phyloP scores from a whole-genome alignment of 805 yeast species.

The Kuraishia piskuri region DNA sequence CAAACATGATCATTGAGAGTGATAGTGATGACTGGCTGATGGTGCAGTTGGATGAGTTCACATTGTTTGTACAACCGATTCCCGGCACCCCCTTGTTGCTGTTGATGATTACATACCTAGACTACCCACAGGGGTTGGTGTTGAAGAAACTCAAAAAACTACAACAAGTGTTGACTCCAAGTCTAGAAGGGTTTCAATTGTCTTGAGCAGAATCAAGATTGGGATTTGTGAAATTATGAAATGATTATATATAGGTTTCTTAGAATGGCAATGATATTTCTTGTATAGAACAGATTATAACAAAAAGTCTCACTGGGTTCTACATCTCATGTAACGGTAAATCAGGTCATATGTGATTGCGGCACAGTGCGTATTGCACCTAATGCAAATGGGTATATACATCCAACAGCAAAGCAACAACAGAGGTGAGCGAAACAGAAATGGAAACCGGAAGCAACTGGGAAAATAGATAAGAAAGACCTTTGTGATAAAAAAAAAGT shows the following conservation, averaged over 20 bases:
- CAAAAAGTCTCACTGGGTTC: background rate
- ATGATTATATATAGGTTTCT: background rate
- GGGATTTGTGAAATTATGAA: background rate
- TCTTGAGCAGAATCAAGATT: background rate
- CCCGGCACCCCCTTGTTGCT: conserved; percentile 14
- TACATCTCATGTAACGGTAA: background rate
- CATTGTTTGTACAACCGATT: conserved; percentile 12
- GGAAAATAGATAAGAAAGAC: background rate
- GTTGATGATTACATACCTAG: conserved; percentile 17
- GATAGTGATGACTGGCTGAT: conserved; percentile 15
- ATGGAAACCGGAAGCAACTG: background rate
- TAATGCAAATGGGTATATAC: background rate
- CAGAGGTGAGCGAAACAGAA: background rate
- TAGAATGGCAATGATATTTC: too few species aligned
- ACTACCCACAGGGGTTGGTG: conserved; percentile 22
- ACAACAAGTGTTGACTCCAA: conserved; percentile 18
- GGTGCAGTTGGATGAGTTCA: conserved; percentile 15
- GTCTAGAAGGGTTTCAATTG: background rate
- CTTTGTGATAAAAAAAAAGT: background rate
- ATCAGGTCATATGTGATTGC: background rate
- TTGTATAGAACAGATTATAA: background rate
- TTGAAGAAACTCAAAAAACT: conserved; percentile 14
- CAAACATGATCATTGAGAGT: background rate
- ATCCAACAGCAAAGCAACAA: background rate
- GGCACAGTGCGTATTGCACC: background rate